Evolutionary conservation across 768 basidiomycete species (phyloP), one percentile per base, ranked within the genome.

Genomic region (Sistotremastrum suecicum): DNA sequence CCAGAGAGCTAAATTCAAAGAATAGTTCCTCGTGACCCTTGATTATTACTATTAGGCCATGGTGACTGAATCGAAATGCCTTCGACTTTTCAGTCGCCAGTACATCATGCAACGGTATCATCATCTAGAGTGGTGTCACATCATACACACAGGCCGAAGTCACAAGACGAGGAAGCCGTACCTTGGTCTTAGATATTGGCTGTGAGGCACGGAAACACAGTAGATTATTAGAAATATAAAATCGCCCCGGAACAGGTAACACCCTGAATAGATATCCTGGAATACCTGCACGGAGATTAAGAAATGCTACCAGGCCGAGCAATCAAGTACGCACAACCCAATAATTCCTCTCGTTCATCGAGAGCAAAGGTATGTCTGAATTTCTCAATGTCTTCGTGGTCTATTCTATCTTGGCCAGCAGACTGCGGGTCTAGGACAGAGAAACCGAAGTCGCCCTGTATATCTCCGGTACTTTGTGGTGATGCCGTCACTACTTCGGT

Each of bases 21-120:
- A 99, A 99, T 7, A 98, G 69, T 59, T 99, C 94, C 63, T 99
- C 94, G 58, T 98, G 90, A 0, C 94, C 94, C 55, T 84, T 87
- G 54, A 99, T 78, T 45, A 97, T 81, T 46, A 98, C 69, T 34
- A 86, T 78, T 12, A 98, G 73, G 30, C 94, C 94, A 55, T 83
- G 76, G 56, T 90, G 89, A 5, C 85, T 88, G 59, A 95, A 88
- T 28, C 85, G 77, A 51, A 86, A 84, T 2, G 91, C 86, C 60
- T 81, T 88, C 6, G 83, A 79, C 58, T 76, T 83, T 61, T 95
- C 86, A 4, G 76, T 71, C 7, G 87, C 74, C 37, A 98, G 67
- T 36, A 98, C 76, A 61, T 98, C 94, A 38, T 76, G 75, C 46
- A 95, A 78, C 8, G 94, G 94, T 31, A 99, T 67, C 20, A 94